Conservation (phyloP, 352 stramenopile genomes). For the Peronospora belbahrii region DNA sequence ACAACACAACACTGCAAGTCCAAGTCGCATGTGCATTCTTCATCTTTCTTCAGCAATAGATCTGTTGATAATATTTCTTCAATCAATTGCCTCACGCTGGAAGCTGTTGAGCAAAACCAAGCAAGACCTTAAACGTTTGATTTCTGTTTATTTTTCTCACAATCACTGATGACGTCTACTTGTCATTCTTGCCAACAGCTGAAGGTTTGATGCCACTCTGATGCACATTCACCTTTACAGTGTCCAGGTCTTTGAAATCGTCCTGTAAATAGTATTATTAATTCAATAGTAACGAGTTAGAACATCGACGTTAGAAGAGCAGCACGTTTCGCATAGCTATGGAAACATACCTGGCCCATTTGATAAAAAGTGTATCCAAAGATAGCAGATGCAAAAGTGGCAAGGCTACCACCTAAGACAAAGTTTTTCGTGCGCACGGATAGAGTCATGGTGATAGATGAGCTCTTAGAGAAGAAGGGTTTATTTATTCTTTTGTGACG, state of each 20-base stretch:
- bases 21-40: background rate
- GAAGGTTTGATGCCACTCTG: conserved; percentile 69
- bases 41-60: no score
- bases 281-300: background rate
- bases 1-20: background rate
- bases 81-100: no score
- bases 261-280: conserved; percentile 31
- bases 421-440: conserved; percentile 73
- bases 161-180: background rate
- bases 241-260: conserved; percentile 76
- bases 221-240: conserved; percentile 75
- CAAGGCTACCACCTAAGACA: conserved; percentile 54
- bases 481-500: background rate
- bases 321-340: background rate
- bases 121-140: no score
- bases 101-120: no score
- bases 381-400: conserved; percentile 51
- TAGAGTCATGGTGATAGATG: conserved; percentile 35
- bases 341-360: conserved; percentile 59
- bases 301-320: background rate
- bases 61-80: no score
- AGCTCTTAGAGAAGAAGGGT: background rate
- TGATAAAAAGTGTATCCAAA: conserved; percentile 76
- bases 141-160: background rate
- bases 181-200: conserved; percentile 44